Evolutionary conservation across 129 eudicot species (phyloP), one percentile per base, ranked within the genome.

Genomic region (Helianthus annuus): DNA sequence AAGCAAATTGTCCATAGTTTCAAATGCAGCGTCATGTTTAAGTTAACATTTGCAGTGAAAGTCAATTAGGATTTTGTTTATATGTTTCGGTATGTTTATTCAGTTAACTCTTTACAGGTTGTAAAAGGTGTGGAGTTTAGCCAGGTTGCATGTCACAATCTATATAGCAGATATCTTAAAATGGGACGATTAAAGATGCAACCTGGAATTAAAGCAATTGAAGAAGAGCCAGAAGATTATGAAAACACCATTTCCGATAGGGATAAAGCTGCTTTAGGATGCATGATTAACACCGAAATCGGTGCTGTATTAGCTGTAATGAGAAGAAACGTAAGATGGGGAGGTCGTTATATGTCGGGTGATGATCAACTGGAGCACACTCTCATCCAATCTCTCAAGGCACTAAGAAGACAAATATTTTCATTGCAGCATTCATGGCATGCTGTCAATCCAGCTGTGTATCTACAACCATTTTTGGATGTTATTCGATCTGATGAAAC

Each of bases 291-390:
- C 72, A 79, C 96, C 38, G 98, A 92, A 80, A 83, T 92, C 42
- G 89, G 96, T 54, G 95, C 96, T 19, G 98, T 92, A n/a, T 78
- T 92, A 75, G 95, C 98, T 2, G 93, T 92, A 51, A 92, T 92
- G 98, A 85, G 98, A 71, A 83, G 96, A 71, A 92, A 92, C 62
- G 98, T 89, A 69, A 74, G 98, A 68, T 89, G 96, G 98, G 98
- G 98, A 48, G 96, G 91, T 77, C 89, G 96, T 70, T 89, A 87
- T 83, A 87, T 89, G 87, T 77, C 92, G 32, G 98, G 89, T 24
- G 96, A 93, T 51, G 95, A 93, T 78, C 98, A 93, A 58, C 73
- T 85, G 48, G 98, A 93, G 85, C 98, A 93, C 79, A 66, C 90
- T 46, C 96, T 89, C 73, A 89, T 93, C 67, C 98, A 89, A 60